Base-by-base conservation (phyloP, 768 basidiomycete species). In the Artomyces pyxidatus region DNA sequence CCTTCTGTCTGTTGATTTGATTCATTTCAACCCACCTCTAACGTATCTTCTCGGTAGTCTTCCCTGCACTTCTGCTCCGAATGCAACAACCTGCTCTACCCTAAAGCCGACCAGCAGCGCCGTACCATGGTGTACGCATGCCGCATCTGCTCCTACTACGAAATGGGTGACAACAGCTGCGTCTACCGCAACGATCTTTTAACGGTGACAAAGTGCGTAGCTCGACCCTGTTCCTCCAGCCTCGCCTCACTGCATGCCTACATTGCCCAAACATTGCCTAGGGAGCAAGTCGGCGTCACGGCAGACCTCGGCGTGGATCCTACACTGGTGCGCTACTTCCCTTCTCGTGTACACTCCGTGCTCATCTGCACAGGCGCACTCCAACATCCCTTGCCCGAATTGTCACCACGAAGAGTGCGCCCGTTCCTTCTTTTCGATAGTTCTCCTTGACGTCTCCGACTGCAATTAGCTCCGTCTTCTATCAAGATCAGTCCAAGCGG, bases 401-500 rank as follows among this genome's bases (percentile, higher is more conserved):
- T 97, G 93, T 58, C 81, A 82, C 30, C 71, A 87, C 54, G 80
- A 87, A 58, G 89, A 92, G 90, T 92, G 62, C 57, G 85, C 71
- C 25, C 41, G 27, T 38, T 46, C 6, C 5, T 12, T 14, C n/a
- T n/a, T n/a, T n/a, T n/a, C n/a, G n/a, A n/a, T n/a, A n/a, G n/a
- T n/a, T n/a, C n/a, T n/a, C n/a, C n/a, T n/a, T n/a, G n/a, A n/a
- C n/a, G n/a, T n/a, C n/a, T n/a, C n/a, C n/a, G n/a, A n/a, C 41
- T 48, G 27, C 45, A 23, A 9, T 8, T 60, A 98, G 94, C 61
- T 81, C 90, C 44, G 94, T 98, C 4, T 80, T 88, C 62, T 98
- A 87, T 65, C 95, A 97, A 66, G 95, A 97, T 66, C 95, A 98
- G 64, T 96, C 92, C 16, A 94, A 95, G 63, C 84, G 95, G 48